Conservation (phyloP, 371 early-diverging fungal genomes). For the Lichtheimia ornata region DNA sequence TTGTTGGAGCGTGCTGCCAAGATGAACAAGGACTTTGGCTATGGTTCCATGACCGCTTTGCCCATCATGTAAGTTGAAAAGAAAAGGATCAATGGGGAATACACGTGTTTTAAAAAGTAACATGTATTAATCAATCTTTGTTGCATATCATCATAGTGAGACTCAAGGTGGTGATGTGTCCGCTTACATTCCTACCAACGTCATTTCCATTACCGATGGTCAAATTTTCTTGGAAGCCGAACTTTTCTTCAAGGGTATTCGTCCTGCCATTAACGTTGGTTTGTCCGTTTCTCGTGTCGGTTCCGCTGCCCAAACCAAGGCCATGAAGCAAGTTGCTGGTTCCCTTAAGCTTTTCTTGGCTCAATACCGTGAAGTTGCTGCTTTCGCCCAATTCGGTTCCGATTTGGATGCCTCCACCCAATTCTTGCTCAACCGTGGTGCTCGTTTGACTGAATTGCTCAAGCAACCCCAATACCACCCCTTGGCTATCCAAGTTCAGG, state of each 20-base stretch:
- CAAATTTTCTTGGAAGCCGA: conserved; percentile 93
- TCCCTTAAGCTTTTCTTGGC: conserved; percentile 97
- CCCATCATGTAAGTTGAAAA: conserved; percentile 90
- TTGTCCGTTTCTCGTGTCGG: conserved; percentile 98
- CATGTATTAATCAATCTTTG: not conserved
- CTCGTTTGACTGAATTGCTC: conserved; percentile 94
- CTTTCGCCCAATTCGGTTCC: conserved; percentile 98
- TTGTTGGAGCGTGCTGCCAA: conserved; percentile 96
- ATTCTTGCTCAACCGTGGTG: conserved; percentile 97
- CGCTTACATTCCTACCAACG: conserved; percentile 98
- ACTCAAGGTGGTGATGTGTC: conserved; percentile 99
- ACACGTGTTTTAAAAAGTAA: conserved; percentile 73
- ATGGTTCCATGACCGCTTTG: conserved; percentile 92
- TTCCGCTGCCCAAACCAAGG: conserved; percentile 97
- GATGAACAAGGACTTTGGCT: conserved; percentile 91
- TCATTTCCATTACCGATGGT: conserved; percentile 98
- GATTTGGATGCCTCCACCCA: conserved; percentile 98
- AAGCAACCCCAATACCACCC: conserved; percentile 95
- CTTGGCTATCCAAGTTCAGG: conserved; percentile 90
- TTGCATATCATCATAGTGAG: conserved; percentile 54
- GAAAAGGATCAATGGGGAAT: conserved; percentile 64
- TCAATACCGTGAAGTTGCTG: conserved; percentile 98
- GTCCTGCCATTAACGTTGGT: conserved; percentile 98
- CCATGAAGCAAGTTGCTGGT: conserved; percentile 98
- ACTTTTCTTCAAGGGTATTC: conserved; percentile 97